phyloP scores from a whole-genome alignment of 225 moss, liverwort and hornwort genomes.

The Physcomitrellopsis africana region DNA sequence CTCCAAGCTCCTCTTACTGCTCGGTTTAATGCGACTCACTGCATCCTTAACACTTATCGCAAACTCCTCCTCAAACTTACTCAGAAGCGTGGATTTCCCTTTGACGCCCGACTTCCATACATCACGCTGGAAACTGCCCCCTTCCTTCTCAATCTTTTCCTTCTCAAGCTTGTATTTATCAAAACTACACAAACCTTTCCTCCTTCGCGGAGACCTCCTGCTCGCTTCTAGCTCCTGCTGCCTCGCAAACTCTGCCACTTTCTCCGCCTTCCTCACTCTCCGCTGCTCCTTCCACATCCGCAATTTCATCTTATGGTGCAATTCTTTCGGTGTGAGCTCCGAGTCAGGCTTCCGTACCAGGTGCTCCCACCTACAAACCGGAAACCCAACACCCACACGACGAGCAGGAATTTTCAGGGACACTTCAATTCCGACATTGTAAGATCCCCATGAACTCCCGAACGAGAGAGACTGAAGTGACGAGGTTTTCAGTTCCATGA shows the following conservation, averaged over 20 bases:
- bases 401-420: not conserved
- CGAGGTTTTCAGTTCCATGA: constrained; percentile 38
- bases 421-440: not conserved
- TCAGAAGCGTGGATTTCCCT: constrained; percentile 39
- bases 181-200: constrained; percentile 44
- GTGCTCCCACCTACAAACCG: constrained; percentile 22
- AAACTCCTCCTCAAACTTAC: constrained; percentile 56
- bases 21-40: constrained; percentile 29
- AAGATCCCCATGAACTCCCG: constrained; percentile 13
- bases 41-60: constrained; percentile 47
- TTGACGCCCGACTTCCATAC: constrained; percentile 52
- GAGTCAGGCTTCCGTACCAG: constrained; percentile 14
- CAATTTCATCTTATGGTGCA: constrained; percentile 60
- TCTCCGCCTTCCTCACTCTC: constrained; percentile 41
- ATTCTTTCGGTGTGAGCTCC: constrained; percentile 51
- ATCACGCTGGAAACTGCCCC: not conserved
- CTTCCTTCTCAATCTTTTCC: constrained; percentile 20
- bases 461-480: constrained; percentile 34
- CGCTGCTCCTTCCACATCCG: constrained; percentile 60
- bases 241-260: constrained; percentile 40
- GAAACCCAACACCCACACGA: constrained; percentile 33
- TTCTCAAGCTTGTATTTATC: constrained; percentile 48
- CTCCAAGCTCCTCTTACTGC: not conserved
- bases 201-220: constrained; percentile 6
- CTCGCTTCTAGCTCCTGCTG: not conserved